Evolutionary conservation across 768 basidiomycete genomes (phyloP).

Genomic region (Lyophyllum semitale): DNA sequence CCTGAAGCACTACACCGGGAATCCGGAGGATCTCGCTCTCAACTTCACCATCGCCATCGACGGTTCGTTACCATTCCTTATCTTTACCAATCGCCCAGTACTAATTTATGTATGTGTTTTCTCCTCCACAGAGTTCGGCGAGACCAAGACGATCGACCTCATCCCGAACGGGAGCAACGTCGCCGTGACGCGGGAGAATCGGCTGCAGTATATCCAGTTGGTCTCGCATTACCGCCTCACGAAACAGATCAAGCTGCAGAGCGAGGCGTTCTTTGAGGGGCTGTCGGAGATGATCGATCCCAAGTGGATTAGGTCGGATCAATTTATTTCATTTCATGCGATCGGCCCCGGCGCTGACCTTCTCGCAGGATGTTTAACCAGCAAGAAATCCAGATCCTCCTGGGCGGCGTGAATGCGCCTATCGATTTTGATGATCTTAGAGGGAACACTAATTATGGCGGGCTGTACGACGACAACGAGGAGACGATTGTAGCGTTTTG

Average conservation of each 20-base stretch:
- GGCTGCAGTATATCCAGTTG: conserved; percentile 86
- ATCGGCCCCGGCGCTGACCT: background rate
- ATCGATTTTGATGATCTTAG: conserved; percentile 85
- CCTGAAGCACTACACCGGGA: conserved; percentile 87
- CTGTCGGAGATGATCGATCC: conserved; percentile 90
- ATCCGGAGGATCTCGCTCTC: conserved; percentile 85
- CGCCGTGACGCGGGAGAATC: conserved; percentile 85
- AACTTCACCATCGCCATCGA: conserved; percentile 89
- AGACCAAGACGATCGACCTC: conserved; percentile 73
- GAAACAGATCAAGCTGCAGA: conserved; percentile 84
- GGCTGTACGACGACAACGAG: conserved; percentile 71
- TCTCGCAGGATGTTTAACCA: conserved; percentile 90
- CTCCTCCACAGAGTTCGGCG: conserved; percentile 69
- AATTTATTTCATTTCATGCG: conserved; percentile 11
- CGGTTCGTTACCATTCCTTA: conserved; percentile 46
- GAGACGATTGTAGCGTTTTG: conserved; percentile 80
- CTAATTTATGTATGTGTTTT: conserved; percentile 1
- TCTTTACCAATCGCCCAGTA: background rate
- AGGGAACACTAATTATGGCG: conserved; percentile 79
- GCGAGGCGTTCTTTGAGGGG: conserved; percentile 88
- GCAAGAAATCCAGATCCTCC: conserved; percentile 87
- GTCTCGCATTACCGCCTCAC: conserved; percentile 88
- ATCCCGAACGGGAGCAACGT: conserved; percentile 81
- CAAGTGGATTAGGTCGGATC: conserved; percentile 88
- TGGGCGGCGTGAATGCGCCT: conserved; percentile 86